These are phyloP conservation scores for Cyberlindnera samutprakarnensis DNA, from an alignment of 805 yeast genomes.

Conservation along the genomic window DNA sequence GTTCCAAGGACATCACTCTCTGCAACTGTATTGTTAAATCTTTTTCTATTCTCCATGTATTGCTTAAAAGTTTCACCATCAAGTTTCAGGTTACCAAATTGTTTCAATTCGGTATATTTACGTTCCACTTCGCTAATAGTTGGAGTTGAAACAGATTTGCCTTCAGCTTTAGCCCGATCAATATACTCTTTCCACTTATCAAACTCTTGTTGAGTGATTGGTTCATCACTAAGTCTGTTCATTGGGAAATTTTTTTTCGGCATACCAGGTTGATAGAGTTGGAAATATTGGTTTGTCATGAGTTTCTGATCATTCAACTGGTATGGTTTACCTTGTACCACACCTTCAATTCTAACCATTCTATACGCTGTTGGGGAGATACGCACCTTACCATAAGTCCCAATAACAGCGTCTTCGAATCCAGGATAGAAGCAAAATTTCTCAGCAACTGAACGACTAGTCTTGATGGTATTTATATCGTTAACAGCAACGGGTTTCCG, in stretches of 20 bases:
- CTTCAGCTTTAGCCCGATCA: conserved; percentile 39
- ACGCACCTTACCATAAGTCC: conserved; percentile 77
- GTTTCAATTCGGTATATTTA: conserved; percentile 54
- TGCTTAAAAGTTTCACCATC: conserved; percentile 70
- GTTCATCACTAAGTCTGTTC: conserved; percentile 72
- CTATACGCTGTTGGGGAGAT: conserved; percentile 68
- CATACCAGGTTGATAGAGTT: conserved; percentile 76
- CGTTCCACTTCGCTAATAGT: conserved; percentile 54
- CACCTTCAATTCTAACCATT: conserved; percentile 72
- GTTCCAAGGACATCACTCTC: conserved; percentile 73
- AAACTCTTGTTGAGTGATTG: conserved; percentile 65
- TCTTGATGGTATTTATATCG: conserved; percentile 65
- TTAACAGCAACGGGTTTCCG: conserved; percentile 40
- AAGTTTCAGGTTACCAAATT: conserved; percentile 57
- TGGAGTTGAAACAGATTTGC: conserved; percentile 39
- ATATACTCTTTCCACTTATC: conserved; percentile 58
- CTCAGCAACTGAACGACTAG: conserved; percentile 71
- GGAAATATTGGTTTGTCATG: conserved; percentile 49
- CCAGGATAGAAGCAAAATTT: conserved; percentile 78
- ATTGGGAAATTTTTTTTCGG: conserved; percentile 69
- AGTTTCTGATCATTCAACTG: conserved; percentile 33
- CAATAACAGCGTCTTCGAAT: conserved; percentile 61
- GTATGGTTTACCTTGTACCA: conserved; percentile 46
- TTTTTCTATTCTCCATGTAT: conserved; percentile 67
- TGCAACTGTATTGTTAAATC: conserved; percentile 46